These are phyloP conservation scores for Cryphonectria radicalis DNA, from an alignment of 2,329 filamentous ascomycete species.

Conservation along the genomic window DNA sequence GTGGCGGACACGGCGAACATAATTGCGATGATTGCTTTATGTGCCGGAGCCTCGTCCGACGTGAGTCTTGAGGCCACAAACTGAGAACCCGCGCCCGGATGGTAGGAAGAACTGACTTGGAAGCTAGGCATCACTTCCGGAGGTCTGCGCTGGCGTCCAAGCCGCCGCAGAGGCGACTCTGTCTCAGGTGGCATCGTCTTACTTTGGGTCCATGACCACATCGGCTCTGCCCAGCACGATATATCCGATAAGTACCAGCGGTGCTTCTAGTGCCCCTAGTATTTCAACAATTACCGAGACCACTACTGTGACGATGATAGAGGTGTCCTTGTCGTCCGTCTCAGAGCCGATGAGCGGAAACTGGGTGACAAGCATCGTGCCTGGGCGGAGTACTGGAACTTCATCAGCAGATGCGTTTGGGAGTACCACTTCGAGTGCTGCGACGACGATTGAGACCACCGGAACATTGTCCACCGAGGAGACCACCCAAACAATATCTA, in stretches of 20 bases:
- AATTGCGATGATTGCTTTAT: constrained; percentile 15
- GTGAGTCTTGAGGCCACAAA: constrained; percentile 5
- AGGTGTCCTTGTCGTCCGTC: no score
- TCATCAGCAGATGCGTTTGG: no score
- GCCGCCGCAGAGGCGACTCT: not conserved
- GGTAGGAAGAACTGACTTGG: not conserved
- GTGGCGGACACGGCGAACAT: constrained; percentile 15
- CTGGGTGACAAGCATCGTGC: no score
- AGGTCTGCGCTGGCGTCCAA: constrained; percentile 11
- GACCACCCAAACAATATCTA: not conserved
- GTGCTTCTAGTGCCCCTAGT: not conserved
- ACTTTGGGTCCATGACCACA: not conserved
- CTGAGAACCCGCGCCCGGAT: not conserved
- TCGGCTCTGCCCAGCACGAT: not conserved
- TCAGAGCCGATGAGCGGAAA: no score
- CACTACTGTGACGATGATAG: not conserved
- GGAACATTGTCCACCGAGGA: no score
- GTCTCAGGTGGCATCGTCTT: constrained; percentile 4
- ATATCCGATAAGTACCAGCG: not conserved
- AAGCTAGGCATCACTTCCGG: not conserved
- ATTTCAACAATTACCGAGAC: not conserved
- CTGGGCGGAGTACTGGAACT: no score
- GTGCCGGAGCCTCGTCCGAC: constrained; percentile 1
- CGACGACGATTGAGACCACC: no score
- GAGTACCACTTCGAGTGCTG: no score